Evolutionary conservation across 2,329 filamentous ascomycete species (phyloP), one percentile per base, ranked within the genome.

Genomic region (Periglandula ipomoeae): DNA sequence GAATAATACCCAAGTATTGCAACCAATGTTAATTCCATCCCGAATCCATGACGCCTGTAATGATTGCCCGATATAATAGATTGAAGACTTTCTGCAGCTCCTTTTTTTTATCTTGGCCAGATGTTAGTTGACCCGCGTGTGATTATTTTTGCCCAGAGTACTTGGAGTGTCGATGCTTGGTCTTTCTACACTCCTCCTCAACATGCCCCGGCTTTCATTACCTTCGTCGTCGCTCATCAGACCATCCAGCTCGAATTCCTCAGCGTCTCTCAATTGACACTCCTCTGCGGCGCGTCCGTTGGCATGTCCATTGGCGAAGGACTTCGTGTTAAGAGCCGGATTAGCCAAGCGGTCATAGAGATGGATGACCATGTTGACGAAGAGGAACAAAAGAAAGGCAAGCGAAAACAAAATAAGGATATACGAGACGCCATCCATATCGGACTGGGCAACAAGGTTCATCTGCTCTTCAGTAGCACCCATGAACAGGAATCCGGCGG

Each of bases 381-480:
- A 95, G 34, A 98, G 81, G 72, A 95, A 98, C 41, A 95, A 66
- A 19, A 98, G 67, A 66, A 95, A 96, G 22, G 91, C 85, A 46
- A 96, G 74, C 59, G 88, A 95, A 74, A 86, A 97, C 9, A 96
- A 72, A 47, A 97, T 90, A 23, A 98, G 76, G 37, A 97, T 81
- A 65, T 97, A 98, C 5, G 90, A 85, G 38, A 97, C 87, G 61
- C 94, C 89, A 23, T 89, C 89, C 59, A 97, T 82, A 51, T 82
- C 76, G 0, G 87, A 85, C 35, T 79, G 72, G 37, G 80, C 76
- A 5, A 97, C 73, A 2, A 96, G 72, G 20, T 74, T 61, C 87
- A 97, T 95, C 68, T 97, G 93, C 69, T 98, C 90, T 65, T 97
- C 93, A 1, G 89, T 97, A 15, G 93, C 91, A 27, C 89, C 87